These are phyloP conservation scores for Aspergillus texensis DNA, from an alignment of 2,329 filamentous ascomycete species.

Conservation along the genomic window DNA sequence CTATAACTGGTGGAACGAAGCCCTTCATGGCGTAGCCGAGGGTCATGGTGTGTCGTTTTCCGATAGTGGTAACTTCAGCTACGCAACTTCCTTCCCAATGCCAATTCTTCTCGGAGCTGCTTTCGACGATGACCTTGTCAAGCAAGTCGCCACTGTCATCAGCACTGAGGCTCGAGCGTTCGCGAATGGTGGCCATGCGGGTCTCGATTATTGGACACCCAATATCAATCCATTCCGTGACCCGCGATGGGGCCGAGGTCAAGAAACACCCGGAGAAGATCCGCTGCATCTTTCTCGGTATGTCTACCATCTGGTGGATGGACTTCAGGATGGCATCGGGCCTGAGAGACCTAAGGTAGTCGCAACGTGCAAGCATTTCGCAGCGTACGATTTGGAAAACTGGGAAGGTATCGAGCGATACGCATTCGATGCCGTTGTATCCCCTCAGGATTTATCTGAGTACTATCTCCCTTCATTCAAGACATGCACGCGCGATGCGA, in stretches of 20 bases:
- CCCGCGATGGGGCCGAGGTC: conserved; percentile 62
- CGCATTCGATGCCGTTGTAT: conserved; percentile 3
- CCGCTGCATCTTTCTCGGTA: conserved; percentile 5
- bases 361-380: conserved; percentile 61
- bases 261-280: conserved; percentile 59
- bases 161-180: conserved; percentile 66
- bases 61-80: conserved; percentile 54
- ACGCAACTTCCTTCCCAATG: conserved; percentile 61
- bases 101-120: conserved; percentile 61
- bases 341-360: conserved; percentile 42
- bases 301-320: conserved; percentile 28
- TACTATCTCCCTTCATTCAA: conserved; percentile 68
- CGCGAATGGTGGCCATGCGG: conserved; percentile 55
- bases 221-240: conserved; percentile 67
- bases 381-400: conserved; percentile 57
- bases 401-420: conserved; percentile 48
- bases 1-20: conserved; percentile 66
- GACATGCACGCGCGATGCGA: conserved; percentile 61
- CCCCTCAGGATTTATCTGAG: conserved; percentile 62
- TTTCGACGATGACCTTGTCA: conserved; percentile 64
- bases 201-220: conserved; percentile 49
- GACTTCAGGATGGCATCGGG: conserved; percentile 49
- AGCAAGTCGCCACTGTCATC: conserved; percentile 53
- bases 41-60: conserved; percentile 55
- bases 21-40: conserved; percentile 61